Percentiles rank a stretch among this genome's conserved stretches.
phyloP scores from a whole-genome alignment of 805 yeast species.

The Isabelozyma pseudorhagii region DNA sequence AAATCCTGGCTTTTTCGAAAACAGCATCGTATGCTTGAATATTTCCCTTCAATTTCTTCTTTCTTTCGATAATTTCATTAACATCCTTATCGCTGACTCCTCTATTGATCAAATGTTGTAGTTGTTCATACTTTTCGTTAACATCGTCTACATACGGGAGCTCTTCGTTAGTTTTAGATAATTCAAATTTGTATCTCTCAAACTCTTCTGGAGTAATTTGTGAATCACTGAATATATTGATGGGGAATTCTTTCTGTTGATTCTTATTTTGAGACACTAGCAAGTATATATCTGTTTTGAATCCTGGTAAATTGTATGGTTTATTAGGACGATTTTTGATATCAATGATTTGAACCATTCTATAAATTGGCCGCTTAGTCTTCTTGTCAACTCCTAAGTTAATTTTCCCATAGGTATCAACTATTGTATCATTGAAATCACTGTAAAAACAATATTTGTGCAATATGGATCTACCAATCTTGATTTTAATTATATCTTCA shows the following conservation, averaged over 20 bases:
- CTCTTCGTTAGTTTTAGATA: conserved; percentile 52
- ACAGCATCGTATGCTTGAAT: conserved; percentile 65
- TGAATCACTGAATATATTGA: conserved; percentile 78
- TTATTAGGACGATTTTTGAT: conserved; percentile 44
- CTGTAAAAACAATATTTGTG: conserved; percentile 79
- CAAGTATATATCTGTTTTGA: conserved; percentile 51
- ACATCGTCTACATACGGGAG: conserved; percentile 65
- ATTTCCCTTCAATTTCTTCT: conserved; percentile 49
- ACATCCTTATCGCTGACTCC: conserved; percentile 72
- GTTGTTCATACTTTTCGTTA: conserved; percentile 59
- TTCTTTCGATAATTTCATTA: conserved; percentile 71
- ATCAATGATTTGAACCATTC: conserved; percentile 79
- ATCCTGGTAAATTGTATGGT: conserved; percentile 40
- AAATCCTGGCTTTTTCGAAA: conserved; percentile 63
- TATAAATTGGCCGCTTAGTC: conserved; percentile 62
- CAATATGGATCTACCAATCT: conserved; percentile 75
- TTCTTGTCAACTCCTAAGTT: conserved; percentile 72
- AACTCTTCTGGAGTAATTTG: conserved; percentile 70
- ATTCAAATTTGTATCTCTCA: conserved; percentile 59
- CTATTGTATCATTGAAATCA: conserved; percentile 65
- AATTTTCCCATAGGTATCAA: conserved; percentile 78
- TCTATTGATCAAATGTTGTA: conserved; percentile 60
- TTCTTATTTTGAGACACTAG: conserved; percentile 79
- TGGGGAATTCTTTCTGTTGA: conserved; percentile 68
- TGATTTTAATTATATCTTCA: conserved; percentile 66